Percentiles rank a stretch among this genome's conserved stretches.
phyloP scores from a whole-genome alignment of 495 filamentous ascomycete genomes.

The Aspergillus sclerotioniger region DNA sequence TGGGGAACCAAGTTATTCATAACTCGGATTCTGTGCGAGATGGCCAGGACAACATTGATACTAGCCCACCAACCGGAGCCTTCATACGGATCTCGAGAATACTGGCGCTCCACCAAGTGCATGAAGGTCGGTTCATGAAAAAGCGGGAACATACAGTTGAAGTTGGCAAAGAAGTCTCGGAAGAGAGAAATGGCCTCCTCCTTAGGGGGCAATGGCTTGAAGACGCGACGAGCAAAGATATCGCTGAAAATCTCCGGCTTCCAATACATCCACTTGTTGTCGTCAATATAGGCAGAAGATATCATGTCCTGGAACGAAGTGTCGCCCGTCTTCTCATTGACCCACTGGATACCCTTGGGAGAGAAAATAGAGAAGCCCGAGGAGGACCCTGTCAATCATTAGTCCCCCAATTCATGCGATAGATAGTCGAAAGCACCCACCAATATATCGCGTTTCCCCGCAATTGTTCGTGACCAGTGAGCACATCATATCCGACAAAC shows the following conservation, averaged over 20 bases:
- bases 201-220: conserved; percentile 76
- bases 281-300: conserved; percentile 72
- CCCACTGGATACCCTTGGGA: conserved; percentile 97
- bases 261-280: conserved; percentile 95
- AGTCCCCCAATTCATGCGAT: background rate
- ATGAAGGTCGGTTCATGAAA: conserved; percentile 98
- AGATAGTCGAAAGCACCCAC: conserved; percentile 45
- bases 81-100: conserved; percentile 88
- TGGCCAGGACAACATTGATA: conserved; percentile 89
- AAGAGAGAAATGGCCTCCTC: conserved; percentile 77
- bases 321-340: conserved; percentile 96
- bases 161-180: conserved; percentile 94
- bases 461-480: conserved; percentile 96
- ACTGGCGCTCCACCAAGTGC: conserved; percentile 90
- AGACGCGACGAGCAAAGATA: conserved; percentile 84
- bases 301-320: conserved; percentile 96
- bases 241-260: conserved; percentile 93
- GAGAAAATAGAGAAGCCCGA: conserved; percentile 99
- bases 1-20: conserved; percentile 89
- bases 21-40: conserved; percentile 86
- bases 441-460: conserved; percentile 95
- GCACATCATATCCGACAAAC: conserved; percentile 97
- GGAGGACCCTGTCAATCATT: conserved; percentile 70
- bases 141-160: conserved; percentile 97
- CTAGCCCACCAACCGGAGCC: conserved; percentile 98